These are phyloP conservation scores for Ambrosia trifida DNA, from an alignment of 129 eudicot genomes.

Conservation along the genomic window DNA sequence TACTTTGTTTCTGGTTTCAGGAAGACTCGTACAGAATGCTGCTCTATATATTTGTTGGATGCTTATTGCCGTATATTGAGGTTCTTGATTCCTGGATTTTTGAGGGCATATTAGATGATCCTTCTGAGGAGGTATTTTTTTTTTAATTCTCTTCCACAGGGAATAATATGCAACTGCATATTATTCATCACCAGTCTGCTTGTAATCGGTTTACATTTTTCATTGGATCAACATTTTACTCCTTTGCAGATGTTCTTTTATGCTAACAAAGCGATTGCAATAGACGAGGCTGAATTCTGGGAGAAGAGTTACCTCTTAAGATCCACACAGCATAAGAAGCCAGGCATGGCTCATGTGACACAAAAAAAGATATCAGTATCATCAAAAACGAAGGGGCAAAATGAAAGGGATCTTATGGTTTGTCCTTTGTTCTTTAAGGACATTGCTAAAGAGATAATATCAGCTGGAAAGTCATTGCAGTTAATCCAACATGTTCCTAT, in stretches of 20 bases:
- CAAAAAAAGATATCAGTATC: slow-evolving; percentile 36
- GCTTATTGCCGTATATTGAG: slow-evolving; percentile 80
- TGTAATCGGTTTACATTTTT: no score
- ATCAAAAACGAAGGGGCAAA: slow-evolving; percentile 48
- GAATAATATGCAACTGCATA: slow-evolving; percentile 6
- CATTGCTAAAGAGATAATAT: slow-evolving; percentile 69
- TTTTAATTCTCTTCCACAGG: slow-evolving; percentile 1
- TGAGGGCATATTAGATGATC: slow-evolving; percentile 93
- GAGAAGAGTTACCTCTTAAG: slow-evolving; percentile 84
- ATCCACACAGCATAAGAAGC: slow-evolving; percentile 42
- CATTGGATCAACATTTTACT: neutral
- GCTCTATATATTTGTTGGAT: slow-evolving; percentile 66
- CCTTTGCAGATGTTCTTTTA: slow-evolving; percentile 79
- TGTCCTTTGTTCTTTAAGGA: slow-evolving; percentile 88
- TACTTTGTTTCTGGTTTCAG: slow-evolving; percentile 44
- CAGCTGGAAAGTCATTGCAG: slow-evolving; percentile 96
- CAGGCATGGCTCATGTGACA: slow-evolving; percentile 26
- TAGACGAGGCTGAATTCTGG: slow-evolving; percentile 90
- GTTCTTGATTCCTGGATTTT: slow-evolving; percentile 93
- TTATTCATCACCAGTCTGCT: no score
- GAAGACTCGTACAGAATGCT: slow-evolving; percentile 88
- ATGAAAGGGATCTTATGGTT: slow-evolving; percentile 40
- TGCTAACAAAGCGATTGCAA: slow-evolving; percentile 66
- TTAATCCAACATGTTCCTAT: slow-evolving; percentile 74
- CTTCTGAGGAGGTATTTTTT: slow-evolving; percentile 73